Conservation (phyloP, 768 basidiomycete species). For the Infundibulicybe gibba region DNA sequence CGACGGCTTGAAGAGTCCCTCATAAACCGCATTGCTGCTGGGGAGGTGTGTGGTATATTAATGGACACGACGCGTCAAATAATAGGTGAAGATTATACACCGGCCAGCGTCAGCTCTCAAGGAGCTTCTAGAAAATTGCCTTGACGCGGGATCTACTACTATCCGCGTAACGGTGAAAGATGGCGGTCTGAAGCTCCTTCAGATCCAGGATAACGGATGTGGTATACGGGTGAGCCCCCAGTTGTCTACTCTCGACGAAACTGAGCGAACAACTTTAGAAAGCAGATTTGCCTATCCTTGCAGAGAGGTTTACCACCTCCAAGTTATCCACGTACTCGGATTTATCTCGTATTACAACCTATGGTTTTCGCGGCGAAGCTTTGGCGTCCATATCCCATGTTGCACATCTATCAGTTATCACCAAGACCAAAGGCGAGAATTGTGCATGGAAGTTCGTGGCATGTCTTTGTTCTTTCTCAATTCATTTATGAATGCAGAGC, state of each 20-base stretch:
- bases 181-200: constrained; percentile 90
- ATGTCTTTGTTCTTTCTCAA: background rate
- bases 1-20: constrained; percentile 75
- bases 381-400: constrained; percentile 95
- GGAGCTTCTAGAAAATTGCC: constrained; percentile 89
- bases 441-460: constrained; percentile 90
- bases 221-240: constrained; percentile 75
- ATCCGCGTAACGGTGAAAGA: constrained; percentile 91
- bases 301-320: constrained; percentile 94
- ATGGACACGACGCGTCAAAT: too few relatives aligned
- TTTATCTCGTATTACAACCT: constrained; percentile 78
- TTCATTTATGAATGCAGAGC: constrained; percentile 47
- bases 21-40: constrained; percentile 90
- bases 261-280: constrained; percentile 45
- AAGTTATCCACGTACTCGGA: constrained; percentile 88
- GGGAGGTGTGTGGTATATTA: constrained; percentile 42
- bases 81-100: constrained; percentile 25
- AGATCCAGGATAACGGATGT: constrained; percentile 96
- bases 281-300: constrained; percentile 84
- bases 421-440: constrained; percentile 77
- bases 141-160: constrained; percentile 90
- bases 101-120: constrained; percentile 93
- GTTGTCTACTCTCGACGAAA: background rate
- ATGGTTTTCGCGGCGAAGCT: constrained; percentile 97
- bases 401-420: constrained; percentile 83